Evolutionary conservation across 2,329 filamentous ascomycete genomes (phyloP).

Genomic region (Cladophialophora immunda): DNA sequence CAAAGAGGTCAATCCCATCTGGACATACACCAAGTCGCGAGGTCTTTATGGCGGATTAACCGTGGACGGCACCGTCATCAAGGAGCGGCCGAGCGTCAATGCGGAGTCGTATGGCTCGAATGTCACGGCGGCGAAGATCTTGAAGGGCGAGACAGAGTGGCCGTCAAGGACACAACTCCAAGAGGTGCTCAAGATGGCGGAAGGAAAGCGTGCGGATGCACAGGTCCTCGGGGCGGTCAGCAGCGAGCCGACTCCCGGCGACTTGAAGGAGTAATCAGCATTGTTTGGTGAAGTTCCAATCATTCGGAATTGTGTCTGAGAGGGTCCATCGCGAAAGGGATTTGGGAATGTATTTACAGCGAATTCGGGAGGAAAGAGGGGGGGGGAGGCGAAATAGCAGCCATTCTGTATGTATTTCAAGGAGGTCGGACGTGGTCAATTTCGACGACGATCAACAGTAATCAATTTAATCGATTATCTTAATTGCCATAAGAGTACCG

Average conservation of each 20-base stretch:
- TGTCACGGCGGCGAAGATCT: constrained; percentile 24
- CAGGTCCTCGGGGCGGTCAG: constrained; percentile 18
- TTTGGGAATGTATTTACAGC: too few species aligned
- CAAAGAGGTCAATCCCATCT: constrained; percentile 31
- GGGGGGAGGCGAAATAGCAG: too few species aligned
- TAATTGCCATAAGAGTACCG: too few species aligned
- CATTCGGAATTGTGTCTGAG: too few species aligned
- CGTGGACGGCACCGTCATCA: constrained; percentile 30
- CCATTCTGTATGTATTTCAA: too few species aligned
- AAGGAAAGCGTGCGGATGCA: constrained; percentile 14
- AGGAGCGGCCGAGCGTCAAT: constrained; percentile 24
- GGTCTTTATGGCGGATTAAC: constrained; percentile 32
- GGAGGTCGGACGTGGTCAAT: too few species aligned
- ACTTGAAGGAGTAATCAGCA: constrained; percentile 17
- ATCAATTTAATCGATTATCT: too few species aligned
- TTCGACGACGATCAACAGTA: too few species aligned
- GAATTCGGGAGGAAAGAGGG: too few species aligned
- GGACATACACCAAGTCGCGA: constrained; percentile 32
- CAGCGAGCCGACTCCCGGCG: constrained; percentile 23
- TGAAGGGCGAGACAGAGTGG: constrained; percentile 22
- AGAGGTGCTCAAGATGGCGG: constrained; percentile 17
- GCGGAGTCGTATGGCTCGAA: constrained; percentile 23
- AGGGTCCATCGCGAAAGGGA: too few species aligned
- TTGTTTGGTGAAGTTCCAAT: too few species aligned
- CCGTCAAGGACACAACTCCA: constrained; percentile 14